These are phyloP conservation scores for Boletus reticulatus DNA, from an alignment of 768 basidiomycete genomes.

Conservation along the genomic window DNA sequence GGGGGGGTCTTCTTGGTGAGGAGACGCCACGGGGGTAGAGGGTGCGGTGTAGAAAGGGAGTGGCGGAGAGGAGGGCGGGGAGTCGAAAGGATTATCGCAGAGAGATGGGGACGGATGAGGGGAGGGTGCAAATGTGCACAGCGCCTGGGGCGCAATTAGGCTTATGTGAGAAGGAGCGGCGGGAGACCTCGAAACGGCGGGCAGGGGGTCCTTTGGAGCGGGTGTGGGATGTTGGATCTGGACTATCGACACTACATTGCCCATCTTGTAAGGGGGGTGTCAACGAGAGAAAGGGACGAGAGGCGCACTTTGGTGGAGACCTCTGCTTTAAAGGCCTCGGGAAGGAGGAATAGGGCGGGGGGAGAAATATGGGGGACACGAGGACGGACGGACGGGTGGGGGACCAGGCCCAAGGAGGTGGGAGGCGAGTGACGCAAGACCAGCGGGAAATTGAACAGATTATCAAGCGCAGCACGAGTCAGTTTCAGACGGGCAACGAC, in stretches of 20 bases:
- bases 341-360: conserved; percentile 24
- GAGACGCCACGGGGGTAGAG: conserved; percentile 41
- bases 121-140: conserved; percentile 28
- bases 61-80: conserved; percentile 37
- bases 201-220: conserved; percentile 14
- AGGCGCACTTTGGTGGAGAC: conserved; percentile 23
- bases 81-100: conserved; percentile 37
- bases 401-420: conserved; percentile 12
- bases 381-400: conserved; percentile 23
- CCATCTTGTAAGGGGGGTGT: conserved; percentile 22
- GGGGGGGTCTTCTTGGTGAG: conserved; percentile 39
- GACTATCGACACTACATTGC: conserved; percentile 33
- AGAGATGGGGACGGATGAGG: conserved; percentile 33
- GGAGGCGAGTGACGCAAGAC: conserved; percentile 23
- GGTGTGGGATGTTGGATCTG: conserved; percentile 25
- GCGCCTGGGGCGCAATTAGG: conserved; percentile 32
- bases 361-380: conserved; percentile 27
- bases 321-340: conserved; percentile 21
- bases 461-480: conserved; percentile 18
- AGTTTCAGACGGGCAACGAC: not conserved
- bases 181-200: conserved; percentile 13
- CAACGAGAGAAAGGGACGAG: not conserved
- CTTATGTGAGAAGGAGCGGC: conserved; percentile 35
- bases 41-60: conserved; percentile 49
- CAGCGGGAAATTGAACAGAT: conserved; percentile 3